A percentile compares a stretch with the other conserved stretches of the same genome.
Evolutionary conservation across 306 rosid genomes (phyloP).

Genomic region (Sindora glabra): DNA sequence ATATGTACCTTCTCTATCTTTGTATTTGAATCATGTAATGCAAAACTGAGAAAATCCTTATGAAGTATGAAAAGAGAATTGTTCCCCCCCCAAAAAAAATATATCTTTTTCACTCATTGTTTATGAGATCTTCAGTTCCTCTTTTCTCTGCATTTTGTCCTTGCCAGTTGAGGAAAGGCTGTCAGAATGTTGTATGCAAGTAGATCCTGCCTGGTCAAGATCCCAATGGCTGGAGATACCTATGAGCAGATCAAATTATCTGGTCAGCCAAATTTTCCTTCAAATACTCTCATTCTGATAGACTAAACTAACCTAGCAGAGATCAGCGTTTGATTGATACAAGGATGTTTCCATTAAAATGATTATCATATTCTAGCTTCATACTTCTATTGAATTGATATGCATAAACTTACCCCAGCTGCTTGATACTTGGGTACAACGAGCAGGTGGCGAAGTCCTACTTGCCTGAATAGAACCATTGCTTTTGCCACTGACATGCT

Average conservation of each 20-base stretch:
- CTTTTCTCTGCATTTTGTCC: conserved; percentile 38
- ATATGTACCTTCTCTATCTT: conserved; percentile 25
- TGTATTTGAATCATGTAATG: conserved; percentile 28
- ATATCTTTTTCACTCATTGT: conserved; percentile 14
- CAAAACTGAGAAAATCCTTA: conserved; percentile 22
- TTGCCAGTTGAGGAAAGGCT: conserved; percentile 63
- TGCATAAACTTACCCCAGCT: conserved; percentile 56
- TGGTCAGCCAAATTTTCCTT: conserved; percentile 26
- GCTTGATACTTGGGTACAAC: conserved; percentile 70
- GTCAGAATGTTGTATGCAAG: conserved; percentile 62
- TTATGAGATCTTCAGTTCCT: conserved; percentile 23
- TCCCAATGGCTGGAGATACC: conserved; percentile 76
- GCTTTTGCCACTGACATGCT: conserved; percentile 82
- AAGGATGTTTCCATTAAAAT: no score
- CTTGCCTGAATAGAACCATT: conserved; percentile 75
- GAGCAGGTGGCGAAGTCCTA: conserved; percentile 85
- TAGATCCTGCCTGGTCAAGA: conserved; percentile 83
- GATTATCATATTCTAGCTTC: no score
- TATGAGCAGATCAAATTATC: conserved; percentile 21
- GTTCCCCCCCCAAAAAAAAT: conserved; percentile 26
- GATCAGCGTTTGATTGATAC: not conserved
- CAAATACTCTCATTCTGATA: not conserved
- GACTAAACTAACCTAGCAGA: not conserved
- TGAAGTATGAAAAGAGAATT: conserved; percentile 10
- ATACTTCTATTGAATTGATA: conserved; percentile 9